These are phyloP conservation scores for Yamadazyma oceani DNA, from an alignment of 1,139 yeast genomes.

Conservation along the genomic window DNA sequence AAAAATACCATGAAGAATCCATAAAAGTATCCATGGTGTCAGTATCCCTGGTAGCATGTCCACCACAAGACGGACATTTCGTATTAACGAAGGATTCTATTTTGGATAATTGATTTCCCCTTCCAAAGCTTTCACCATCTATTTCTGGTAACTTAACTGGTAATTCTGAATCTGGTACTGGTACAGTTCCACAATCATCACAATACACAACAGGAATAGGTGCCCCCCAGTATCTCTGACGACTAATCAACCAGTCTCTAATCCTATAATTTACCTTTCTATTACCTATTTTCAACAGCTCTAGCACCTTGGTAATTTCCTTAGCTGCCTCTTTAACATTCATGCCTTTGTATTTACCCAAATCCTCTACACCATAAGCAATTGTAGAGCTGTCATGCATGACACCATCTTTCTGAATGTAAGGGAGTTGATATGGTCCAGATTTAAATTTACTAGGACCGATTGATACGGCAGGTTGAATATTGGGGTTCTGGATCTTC, in stretches of 20 bases:
- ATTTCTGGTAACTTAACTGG: constrained; percentile 79
- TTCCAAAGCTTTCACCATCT: constrained; percentile 36
- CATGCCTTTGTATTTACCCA: constrained; percentile 56
- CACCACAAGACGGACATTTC: constrained; percentile 79
- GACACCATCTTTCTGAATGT: constrained; percentile 50
- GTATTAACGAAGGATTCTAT: constrained; percentile 71
- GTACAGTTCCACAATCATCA: constrained; percentile 77
- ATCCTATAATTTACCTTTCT: constrained; percentile 58
- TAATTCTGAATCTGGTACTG: constrained; percentile 82
- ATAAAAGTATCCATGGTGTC: constrained; percentile 99
- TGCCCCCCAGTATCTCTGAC: constrained; percentile 98
- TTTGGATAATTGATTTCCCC: constrained; percentile 71
- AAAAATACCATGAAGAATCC: constrained; percentile 96
- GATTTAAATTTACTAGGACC: constrained; percentile 28
- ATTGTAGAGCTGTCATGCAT: constrained; percentile 40
- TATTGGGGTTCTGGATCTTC: constrained; percentile 55
- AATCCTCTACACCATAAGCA: constrained; percentile 27
- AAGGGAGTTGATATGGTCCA: constrained; percentile 33
- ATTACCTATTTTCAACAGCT: constrained; percentile 40
- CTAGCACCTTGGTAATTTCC: constrained; percentile 45
- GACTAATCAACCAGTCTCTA: constrained; percentile 90
- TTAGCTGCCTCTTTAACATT: constrained; percentile 50
- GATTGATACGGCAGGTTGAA: constrained; percentile 44
- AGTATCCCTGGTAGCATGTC: constrained; percentile 77
- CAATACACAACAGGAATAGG: constrained; percentile 96